These are phyloP conservation scores for Termitomyces sp. DNA, from an alignment of 768 basidiomycete genomes.

Conservation along the genomic window DNA sequence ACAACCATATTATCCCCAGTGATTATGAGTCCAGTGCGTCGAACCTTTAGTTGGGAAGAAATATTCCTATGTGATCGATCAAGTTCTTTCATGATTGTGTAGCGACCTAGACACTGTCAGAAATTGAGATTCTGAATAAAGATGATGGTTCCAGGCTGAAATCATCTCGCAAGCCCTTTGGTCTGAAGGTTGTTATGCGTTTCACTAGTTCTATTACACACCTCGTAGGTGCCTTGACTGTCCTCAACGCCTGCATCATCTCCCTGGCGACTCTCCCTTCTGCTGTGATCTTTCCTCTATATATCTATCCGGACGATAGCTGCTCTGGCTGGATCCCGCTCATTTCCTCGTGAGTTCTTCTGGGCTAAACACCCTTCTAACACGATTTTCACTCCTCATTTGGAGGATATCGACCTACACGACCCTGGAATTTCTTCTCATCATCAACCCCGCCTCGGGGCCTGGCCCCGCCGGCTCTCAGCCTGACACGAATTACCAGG, in stretches of 20 bases:
- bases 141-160: neutral
- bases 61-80: neutral
- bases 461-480: constrained; percentile 20
- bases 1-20: neutral
- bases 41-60: neutral
- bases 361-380: neutral
- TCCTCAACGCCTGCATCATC: constrained; percentile 7
- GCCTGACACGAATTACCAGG: constrained; percentile 23
- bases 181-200: neutral
- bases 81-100: neutral
- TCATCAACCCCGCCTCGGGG: constrained; percentile 26
- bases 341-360: constrained; percentile 15
- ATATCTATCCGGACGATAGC: constrained; percentile 21
- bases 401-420: constrained; percentile 21
- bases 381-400: neutral
- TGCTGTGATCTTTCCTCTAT: constrained; percentile 25
- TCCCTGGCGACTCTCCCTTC: constrained; percentile 13
- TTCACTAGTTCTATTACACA: neutral
- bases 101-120: neutral
- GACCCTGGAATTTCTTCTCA: constrained; percentile 20
- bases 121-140: neutral
- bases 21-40: neutral
- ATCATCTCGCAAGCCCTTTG: too few species aligned
- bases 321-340: constrained; percentile 22
- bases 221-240: neutral